Conservation (phyloP, 805 yeast genomes). For the Lachancea waltii region DNA sequence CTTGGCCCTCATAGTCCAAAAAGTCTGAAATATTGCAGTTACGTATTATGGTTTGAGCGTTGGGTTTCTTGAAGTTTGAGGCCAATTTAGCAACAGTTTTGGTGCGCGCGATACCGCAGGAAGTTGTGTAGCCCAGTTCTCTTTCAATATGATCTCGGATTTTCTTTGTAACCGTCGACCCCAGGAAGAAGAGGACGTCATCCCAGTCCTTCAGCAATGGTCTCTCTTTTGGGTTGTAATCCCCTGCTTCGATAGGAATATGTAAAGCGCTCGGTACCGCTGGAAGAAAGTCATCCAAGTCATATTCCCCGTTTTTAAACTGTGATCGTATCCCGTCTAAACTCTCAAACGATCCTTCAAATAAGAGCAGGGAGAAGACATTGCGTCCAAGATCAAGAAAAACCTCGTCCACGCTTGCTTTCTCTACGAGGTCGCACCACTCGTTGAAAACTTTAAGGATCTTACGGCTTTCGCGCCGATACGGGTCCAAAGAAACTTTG, state of each 20-base stretch:
- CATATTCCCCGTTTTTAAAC: constrained; percentile 23
- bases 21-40: constrained; percentile 45
- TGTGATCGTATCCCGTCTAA: constrained; percentile 14
- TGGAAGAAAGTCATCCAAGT: constrained; percentile 23
- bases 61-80: constrained; percentile 78
- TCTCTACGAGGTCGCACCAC: constrained; percentile 68
- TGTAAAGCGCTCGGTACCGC: constrained; percentile 16
- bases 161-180: constrained; percentile 50
- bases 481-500: constrained; percentile 88
- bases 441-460: constrained; percentile 58
- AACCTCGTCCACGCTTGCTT: constrained; percentile 94
- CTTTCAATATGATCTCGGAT: constrained; percentile 48
- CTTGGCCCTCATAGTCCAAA: constrained; percentile 44
- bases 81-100: constrained; percentile 82
- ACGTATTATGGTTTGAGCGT: constrained; percentile 71
- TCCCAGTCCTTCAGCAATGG: constrained; percentile 59
- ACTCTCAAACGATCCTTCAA: constrained; percentile 12
- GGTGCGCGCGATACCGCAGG: constrained; percentile 77
- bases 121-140: constrained; percentile 73
- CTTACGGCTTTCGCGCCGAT: constrained; percentile 78
- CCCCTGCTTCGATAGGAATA: constrained; percentile 11
- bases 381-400: constrained; percentile 76
- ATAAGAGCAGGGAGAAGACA: constrained; percentile 39
- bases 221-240: constrained; percentile 14
- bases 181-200: constrained; percentile 63